Base-by-base conservation (phyloP, 1,284 basidiomycete genomes). In the Apiotrichum brassicae region DNA sequence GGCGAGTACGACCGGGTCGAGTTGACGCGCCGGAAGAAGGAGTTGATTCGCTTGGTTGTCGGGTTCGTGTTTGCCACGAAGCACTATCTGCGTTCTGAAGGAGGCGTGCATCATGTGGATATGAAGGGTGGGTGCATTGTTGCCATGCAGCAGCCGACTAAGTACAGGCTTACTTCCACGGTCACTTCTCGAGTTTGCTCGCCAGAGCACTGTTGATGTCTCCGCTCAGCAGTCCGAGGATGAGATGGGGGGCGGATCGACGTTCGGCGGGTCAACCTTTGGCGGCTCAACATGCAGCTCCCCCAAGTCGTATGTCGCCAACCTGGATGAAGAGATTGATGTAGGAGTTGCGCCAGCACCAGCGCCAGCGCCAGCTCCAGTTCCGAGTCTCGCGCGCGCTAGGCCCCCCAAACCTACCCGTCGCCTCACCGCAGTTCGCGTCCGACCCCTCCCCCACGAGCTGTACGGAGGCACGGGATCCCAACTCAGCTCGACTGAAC, bases 1-100 rank as follows among this genome's bases (percentile, higher is more conserved):
- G 45, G 37, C 6, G 50, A 43, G 30, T 23, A 45, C 8, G 48
- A 50, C 22, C 65, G 77, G 2, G 60, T 68, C 3, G 79, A 85
- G 44, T 78, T 93, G 23, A 81, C 78, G 13, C 77, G 77, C 48
- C 77, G 80, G 60, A 94, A 94, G 74, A 78, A 81, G 13, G 80
- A 87, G 56, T 76, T 80, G 19, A 69, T 94, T 41, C 82, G 81
- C 50, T 78, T 88, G 32, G 78, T 81, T 26, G 73, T 86, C 19
- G 79, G 46, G 41, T 59, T 61, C 49, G 63, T 64, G 6, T 51
- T 66, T 16, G 61, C 65, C 12, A 62, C 53, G 8, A 72, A 72
- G 51, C 70, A 72, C 51, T 68, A 72, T 48, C 57, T 72, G 18
- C 49, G 70, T 19, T 64, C 64, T 4, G 70, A 72, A 51, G 70